These are phyloP conservation scores for Alternaria novae-zelandiae DNA, from an alignment of 2,329 filamentous ascomycete genomes.

Conservation along the genomic window DNA sequence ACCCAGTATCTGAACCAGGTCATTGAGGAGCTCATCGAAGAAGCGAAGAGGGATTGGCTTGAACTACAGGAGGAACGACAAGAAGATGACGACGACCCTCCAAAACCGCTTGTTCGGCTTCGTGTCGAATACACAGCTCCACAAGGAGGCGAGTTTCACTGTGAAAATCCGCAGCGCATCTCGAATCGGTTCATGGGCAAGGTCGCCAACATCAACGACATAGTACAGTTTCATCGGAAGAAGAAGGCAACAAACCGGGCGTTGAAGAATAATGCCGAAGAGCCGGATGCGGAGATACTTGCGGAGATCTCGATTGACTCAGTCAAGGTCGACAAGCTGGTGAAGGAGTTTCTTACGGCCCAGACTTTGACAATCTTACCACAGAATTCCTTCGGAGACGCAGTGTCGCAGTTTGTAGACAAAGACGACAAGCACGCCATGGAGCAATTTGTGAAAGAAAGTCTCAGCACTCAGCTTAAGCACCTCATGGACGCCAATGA, in stretches of 20 bases:
- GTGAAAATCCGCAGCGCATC: constrained; percentile 94
- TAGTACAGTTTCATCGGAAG: constrained; percentile 90
- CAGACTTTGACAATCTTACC: constrained; percentile 93
- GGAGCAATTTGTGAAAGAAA: constrained; percentile 57
- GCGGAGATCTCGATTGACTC: constrained; percentile 70
- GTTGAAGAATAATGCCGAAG: constrained; percentile 60
- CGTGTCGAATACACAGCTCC: constrained; percentile 89
- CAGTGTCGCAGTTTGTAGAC: constrained; percentile 88
- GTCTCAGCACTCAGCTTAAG: constrained; percentile 52
- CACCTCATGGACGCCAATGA: constrained; percentile 62
- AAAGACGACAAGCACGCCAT: constrained; percentile 96
- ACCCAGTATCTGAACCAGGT: constrained; percentile 77
- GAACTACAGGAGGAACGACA: constrained; percentile 67
- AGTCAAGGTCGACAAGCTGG: constrained; percentile 86
- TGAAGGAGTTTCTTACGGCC: constrained; percentile 83
- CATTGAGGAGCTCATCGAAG: constrained; percentile 84
- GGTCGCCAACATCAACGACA: constrained; percentile 92
- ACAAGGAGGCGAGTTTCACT: constrained; percentile 84
- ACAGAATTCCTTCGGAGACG: constrained; percentile 90
- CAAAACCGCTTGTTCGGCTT: constrained; percentile 83
- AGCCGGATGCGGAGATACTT: constrained; percentile 69
- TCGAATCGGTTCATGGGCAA: constrained; percentile 89
- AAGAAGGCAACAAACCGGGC: constrained; percentile 65
- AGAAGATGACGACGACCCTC: constrained; percentile 66
- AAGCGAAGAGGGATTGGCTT: constrained; percentile 82